phyloP scores from a whole-genome alignment of 768 basidiomycete species.

The Amanita exitialis region DNA sequence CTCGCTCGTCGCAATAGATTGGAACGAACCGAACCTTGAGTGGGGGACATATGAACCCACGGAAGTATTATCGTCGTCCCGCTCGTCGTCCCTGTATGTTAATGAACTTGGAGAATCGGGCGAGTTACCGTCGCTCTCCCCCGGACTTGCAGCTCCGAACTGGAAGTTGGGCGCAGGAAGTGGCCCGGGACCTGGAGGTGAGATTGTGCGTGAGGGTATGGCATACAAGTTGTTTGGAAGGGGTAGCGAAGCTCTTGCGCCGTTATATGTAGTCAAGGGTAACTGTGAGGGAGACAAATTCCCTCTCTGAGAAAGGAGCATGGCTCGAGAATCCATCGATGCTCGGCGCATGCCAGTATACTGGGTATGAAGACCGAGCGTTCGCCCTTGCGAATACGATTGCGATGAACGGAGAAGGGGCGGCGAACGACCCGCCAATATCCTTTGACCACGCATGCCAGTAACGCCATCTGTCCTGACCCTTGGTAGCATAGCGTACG shows the following conservation, averaged over 20 bases:
- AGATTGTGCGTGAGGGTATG: slow-evolving; percentile 34
- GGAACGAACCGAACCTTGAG: slow-evolving; percentile 53
- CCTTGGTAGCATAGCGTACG: slow-evolving; percentile 38
- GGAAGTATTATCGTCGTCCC: slow-evolving; percentile 38
- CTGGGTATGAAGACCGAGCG: slow-evolving; percentile 17
- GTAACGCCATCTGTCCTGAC: slow-evolving; percentile 40
- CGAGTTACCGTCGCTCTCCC: slow-evolving; percentile 43
- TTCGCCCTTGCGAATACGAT: slow-evolving; percentile 15
- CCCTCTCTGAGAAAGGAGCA: slow-evolving; percentile 23
- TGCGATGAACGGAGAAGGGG: slow-evolving; percentile 21
- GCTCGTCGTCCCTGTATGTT: slow-evolving; percentile 36
- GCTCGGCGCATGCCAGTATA: slow-evolving; percentile 29
- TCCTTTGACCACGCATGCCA: slow-evolving; percentile 26
- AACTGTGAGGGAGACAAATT: slow-evolving; percentile 28
- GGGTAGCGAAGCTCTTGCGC: slow-evolving; percentile 34
- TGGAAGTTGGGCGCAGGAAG: slow-evolving; percentile 54
- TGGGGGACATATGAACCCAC: slow-evolving; percentile 38
- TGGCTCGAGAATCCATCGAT: slow-evolving; percentile 29
- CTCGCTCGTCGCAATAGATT: slow-evolving; percentile 51
- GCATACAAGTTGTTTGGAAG: slow-evolving; percentile 38
- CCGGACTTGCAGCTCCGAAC: slow-evolving; percentile 49
- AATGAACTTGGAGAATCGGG: slow-evolving; percentile 41
- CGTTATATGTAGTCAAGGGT: slow-evolving; percentile 30
- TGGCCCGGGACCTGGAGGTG: slow-evolving; percentile 42
- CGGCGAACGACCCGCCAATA: slow-evolving; percentile 21